Evolutionary conservation across 441 rosid genomes (phyloP).

Genomic region (Aleurites moluccanus): DNA sequence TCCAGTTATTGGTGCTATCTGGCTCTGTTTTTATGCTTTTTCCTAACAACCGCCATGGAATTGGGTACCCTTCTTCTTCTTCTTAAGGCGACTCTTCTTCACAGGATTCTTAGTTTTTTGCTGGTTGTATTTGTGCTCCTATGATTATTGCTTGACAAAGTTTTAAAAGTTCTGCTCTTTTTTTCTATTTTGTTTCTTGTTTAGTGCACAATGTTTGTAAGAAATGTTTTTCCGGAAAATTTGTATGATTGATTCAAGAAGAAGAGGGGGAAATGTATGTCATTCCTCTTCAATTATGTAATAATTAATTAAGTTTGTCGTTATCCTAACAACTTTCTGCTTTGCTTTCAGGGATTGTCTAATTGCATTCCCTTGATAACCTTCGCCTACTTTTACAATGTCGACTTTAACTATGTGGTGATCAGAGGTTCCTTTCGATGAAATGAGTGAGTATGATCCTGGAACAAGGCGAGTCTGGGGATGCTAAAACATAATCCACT

Average conservation of each 20-base stretch:
- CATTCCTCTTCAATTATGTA: background rate
- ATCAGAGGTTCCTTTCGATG: conserved; percentile 94
- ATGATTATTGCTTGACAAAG: background rate
- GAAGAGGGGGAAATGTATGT: background rate
- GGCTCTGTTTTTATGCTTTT: conserved; percentile 55
- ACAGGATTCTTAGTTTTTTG: background rate
- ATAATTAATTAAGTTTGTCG: background rate
- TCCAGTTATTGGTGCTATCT: conserved; percentile 61
- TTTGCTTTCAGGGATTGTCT: conserved; percentile 30
- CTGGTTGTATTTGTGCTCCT: background rate
- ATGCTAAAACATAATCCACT: conserved; percentile 71
- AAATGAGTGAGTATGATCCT: conserved; percentile 76
- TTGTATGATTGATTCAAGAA: background rate
- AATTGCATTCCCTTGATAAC: conserved; percentile 28
- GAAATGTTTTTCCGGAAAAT: background rate
- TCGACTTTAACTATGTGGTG: conserved; percentile 90
- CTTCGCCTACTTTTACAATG: conserved; percentile 34
- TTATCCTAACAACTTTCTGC: conserved; percentile 37
- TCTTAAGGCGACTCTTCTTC: conserved; percentile 10
- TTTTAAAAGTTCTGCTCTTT: background rate
- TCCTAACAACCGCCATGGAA: conserved; percentile 77
- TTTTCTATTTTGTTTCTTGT: background rate
- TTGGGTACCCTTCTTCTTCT: conserved; percentile 64
- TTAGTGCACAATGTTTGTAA: background rate
- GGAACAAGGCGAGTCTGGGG: conserved; percentile 63